These are phyloP conservation scores for Thalassiosira profunda DNA, from an alignment of 108 stramenopile genomes.

Conservation along the genomic window DNA sequence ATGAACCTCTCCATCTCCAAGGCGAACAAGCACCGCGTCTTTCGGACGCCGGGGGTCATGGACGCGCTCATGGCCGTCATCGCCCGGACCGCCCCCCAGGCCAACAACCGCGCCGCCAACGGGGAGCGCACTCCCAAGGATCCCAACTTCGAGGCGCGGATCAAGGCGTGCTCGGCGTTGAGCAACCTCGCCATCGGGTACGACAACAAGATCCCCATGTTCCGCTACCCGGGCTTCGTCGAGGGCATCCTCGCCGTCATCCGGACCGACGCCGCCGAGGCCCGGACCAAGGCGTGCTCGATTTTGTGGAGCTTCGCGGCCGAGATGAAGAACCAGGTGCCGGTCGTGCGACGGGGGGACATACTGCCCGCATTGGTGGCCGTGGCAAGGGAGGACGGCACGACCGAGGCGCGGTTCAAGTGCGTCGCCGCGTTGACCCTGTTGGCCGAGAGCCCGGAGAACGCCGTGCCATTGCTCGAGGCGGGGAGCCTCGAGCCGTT, in stretches of 20 bases:
- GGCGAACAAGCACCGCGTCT: slow-evolving; percentile 89
- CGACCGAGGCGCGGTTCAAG: slow-evolving; percentile 92
- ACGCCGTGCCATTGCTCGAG: slow-evolving; percentile 84
- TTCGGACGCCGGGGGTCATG: slow-evolving; percentile 89
- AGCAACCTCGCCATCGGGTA: slow-evolving; percentile 93
- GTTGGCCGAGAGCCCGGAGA: slow-evolving; percentile 87
- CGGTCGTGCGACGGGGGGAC: slow-evolving; percentile 86
- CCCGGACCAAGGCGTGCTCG: slow-evolving; percentile 91
- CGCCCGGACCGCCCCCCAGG: slow-evolving; percentile 61
- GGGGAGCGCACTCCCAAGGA: slow-evolving; percentile 60
- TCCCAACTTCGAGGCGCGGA: slow-evolving; percentile 71
- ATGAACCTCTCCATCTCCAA: slow-evolving; percentile 93
- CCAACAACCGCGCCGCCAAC: not conserved
- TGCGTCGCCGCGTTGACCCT: slow-evolving; percentile 91
- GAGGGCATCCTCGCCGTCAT: slow-evolving; percentile 88
- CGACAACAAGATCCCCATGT: slow-evolving; percentile 96
- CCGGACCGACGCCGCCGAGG: slow-evolving; percentile 85
- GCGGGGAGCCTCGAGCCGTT: slow-evolving; percentile 80
- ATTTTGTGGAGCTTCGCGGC: slow-evolving; percentile 95
- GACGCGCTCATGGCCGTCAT: slow-evolving; percentile 91
- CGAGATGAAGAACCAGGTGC: slow-evolving; percentile 95
- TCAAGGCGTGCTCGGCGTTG: slow-evolving; percentile 91
- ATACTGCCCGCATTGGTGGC: slow-evolving; percentile 85
- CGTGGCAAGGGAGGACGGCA: slow-evolving; percentile 89
- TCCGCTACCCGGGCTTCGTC: slow-evolving; percentile 90